Evolutionary conservation across 2,329 filamentous ascomycete species (phyloP).

Genomic region (Plenodomus tracheiphilus): DNA sequence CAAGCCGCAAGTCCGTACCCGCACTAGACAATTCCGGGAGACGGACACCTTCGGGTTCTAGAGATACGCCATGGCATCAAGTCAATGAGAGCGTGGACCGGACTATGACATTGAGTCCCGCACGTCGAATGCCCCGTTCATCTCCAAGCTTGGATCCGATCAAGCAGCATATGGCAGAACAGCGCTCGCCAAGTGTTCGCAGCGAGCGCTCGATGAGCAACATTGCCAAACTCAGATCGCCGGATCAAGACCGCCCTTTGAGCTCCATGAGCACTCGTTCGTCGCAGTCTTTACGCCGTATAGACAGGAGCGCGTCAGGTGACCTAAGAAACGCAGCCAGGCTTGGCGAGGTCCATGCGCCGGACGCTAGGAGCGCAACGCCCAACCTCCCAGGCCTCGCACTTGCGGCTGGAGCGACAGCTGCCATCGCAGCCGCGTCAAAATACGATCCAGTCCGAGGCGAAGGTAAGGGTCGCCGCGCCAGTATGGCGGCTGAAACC

Average conservation of each 20-base stretch:
- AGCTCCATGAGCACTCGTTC: conserved; percentile 62
- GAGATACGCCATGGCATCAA: conserved; percentile 47
- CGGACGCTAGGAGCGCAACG: conserved; percentile 38
- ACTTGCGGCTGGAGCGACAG: conserved; percentile 40
- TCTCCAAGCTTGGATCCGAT: conserved; percentile 38
- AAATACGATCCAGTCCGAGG: conserved; percentile 77
- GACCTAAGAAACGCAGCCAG: conserved; percentile 73
- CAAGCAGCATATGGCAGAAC: conserved; percentile 41
- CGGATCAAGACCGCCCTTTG: conserved; percentile 61
- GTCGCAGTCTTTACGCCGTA: conserved; percentile 72
- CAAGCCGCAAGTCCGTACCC: conserved; percentile 26
- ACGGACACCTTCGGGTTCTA: conserved; percentile 17
- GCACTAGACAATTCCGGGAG: conserved; percentile 28
- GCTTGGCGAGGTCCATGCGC: conserved; percentile 55
- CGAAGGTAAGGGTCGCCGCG: conserved; percentile 82
- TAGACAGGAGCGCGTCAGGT: conserved; percentile 69
- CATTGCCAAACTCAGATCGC: conserved; percentile 45
- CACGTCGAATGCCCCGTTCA: conserved; percentile 41
- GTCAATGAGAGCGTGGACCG: conserved; percentile 52
- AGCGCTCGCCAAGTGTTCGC: conserved; percentile 45
- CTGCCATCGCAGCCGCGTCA: conserved; percentile 54
- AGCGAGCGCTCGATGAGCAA: conserved; percentile 52
- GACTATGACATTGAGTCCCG: conserved; percentile 41
- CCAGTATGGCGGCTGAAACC: conserved; percentile 78
- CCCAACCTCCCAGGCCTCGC: conserved; percentile 37